Base-by-base conservation (phyloP, 2,329 filamentous ascomycete species). In the Gnomoniopsis smithogilvyi region DNA sequence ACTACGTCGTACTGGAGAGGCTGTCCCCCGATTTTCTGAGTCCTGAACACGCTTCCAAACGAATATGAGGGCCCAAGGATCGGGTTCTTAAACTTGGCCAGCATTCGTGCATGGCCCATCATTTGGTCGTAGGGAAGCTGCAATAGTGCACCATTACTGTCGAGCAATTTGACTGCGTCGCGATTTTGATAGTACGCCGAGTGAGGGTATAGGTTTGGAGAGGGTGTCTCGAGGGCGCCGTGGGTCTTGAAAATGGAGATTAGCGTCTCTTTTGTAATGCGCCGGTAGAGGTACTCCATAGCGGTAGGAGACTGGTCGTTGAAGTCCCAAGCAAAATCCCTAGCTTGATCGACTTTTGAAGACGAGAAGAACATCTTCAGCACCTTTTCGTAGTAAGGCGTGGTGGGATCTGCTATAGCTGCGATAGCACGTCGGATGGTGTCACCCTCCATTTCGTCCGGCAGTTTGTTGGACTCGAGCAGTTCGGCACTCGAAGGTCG, bases 121-220 rank as follows among this genome's bases (percentile, higher is more conserved):
- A 92, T 96, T 22, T 98, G 78, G 71, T 99, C 95, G 67, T 91
- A 97, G 0, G 95, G 95, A n/a, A 99, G 76, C 70, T 99, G 95
- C 8, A 98, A 79, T 1, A 97, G 80, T n/a, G 89, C 94, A 2
- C 94, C 95, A 62, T 88, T 90, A 1, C 86, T 80, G 70, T 96
- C 92, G 26, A 99, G 78, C 15, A 98, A 75, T 62, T 91, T 88
- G 17, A 96, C 90, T 15, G 89, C 88, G 65, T 90, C 90, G 52
- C 81, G 69, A 65, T 90, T 90, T 52, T 82, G 69, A 68, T 97
- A 97, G 68, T 94, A 87, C 11, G 84, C 80, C 1, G 93, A 96
- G 48, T 89, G 84, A 1, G 95, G 95, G 63, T 98, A 92, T 3
- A 98, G 77, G 33, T 85, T 81, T 63, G 87, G 89, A 56, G 92